Evolutionary conservation across 2,329 filamentous ascomycete species (phyloP).

Genomic region (Penicillium paneum): DNA sequence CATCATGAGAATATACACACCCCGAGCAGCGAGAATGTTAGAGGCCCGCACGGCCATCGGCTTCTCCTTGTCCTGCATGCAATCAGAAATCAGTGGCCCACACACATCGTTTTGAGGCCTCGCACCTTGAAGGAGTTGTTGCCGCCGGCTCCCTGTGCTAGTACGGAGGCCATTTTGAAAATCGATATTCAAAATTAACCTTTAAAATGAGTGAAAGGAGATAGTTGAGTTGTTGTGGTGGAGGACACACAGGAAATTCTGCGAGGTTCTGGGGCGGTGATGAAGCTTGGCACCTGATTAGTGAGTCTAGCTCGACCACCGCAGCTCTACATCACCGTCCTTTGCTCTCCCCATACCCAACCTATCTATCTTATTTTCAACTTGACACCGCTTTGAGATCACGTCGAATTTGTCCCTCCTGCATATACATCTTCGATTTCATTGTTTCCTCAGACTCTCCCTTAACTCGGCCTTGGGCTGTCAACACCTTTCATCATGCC

Average conservation of each 20-base stretch:
- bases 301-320: constrained; percentile 37
- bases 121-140: constrained; percentile 66
- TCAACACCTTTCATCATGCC: constrained; percentile 61
- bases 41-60: constrained; percentile 91
- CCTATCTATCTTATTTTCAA: constrained; percentile 19
- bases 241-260: constrained; percentile 39
- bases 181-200: constrained; percentile 28
- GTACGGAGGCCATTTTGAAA: constrained; percentile 51
- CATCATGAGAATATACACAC: constrained; percentile 48
- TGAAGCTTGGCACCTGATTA: constrained; percentile 42
- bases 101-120: constrained; percentile 25
- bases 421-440: constrained; percentile 6
- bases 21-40: constrained; percentile 96
- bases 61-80: constrained; percentile 81
- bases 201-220: constrained; percentile 21
- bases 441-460: constrained; percentile 1
- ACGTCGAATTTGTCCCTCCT: constrained; percentile 1
- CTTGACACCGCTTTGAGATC: background rate
- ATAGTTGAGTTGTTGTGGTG: constrained; percentile 22
- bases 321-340: constrained; percentile 33
- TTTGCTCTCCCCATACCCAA: constrained; percentile 19
- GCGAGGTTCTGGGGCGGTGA: constrained; percentile 39
- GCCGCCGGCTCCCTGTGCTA: constrained; percentile 49
- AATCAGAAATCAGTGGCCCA: constrained; percentile 40
- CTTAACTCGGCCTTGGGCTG: constrained; percentile 25